Conservation (phyloP, 495 filamentous ascomycete species). For the Aspergillus sclerotioniger region DNA sequence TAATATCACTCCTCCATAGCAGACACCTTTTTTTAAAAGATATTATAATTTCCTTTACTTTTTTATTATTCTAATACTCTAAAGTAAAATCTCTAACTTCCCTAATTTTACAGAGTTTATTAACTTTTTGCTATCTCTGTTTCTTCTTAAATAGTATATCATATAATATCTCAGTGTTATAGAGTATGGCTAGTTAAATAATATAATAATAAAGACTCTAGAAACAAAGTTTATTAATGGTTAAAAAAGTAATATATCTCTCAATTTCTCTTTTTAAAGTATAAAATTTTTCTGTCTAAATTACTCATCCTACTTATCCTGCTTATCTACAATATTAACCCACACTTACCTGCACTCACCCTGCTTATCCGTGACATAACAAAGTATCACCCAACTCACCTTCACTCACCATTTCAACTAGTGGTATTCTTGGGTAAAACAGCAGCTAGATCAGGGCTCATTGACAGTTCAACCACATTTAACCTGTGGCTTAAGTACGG, state of each 20-base stretch:
- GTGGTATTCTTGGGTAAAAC: not conserved
- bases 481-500: conserved; percentile 36
- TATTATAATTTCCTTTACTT: conserved; percentile 7
- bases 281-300: no score
- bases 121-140: conserved; percentile 2
- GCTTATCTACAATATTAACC: no score
- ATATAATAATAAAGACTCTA: no score
- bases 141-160: not conserved
- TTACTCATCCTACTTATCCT: no score
- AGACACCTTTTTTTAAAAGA: conserved; percentile 1
- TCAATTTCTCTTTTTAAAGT: no score
- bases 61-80: conserved; percentile 2
- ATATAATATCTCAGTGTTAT: no score
- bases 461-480: conserved; percentile 47
- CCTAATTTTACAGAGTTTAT: conserved; percentile 8
- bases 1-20: conserved; percentile 1
- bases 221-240: no score
- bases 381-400: conserved; percentile 2
- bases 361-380: not conserved
- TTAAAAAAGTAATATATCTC: not conserved
- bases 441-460: not conserved
- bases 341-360: no score
- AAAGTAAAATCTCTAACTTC: conserved; percentile 1
- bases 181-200: no score
- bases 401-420: not conserved